phyloP scores from a whole-genome alignment of 192 early-diverging fungal genomes.

The Coemansia sp. region DNA sequence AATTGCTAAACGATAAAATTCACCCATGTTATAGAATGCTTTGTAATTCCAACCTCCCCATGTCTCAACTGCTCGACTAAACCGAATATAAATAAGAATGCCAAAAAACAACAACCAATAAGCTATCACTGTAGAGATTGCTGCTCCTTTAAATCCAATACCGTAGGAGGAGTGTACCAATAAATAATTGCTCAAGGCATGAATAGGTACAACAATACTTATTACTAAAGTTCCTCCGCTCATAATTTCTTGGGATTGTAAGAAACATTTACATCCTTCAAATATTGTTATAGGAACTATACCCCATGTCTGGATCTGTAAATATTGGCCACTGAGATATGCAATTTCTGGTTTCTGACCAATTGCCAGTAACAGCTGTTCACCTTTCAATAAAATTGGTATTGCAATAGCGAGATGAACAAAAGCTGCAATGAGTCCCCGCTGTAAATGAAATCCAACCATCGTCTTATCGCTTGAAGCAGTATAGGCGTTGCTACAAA shows the following conservation, averaged over 20 bases:
- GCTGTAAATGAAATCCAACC: slow-evolving; percentile 66
- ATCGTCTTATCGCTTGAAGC: slow-evolving; percentile 58
- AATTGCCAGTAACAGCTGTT: slow-evolving; percentile 63
- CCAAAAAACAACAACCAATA: slow-evolving; percentile 67
- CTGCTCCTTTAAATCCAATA: slow-evolving; percentile 78
- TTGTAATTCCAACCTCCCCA: slow-evolving; percentile 84
- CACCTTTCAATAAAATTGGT: slow-evolving; percentile 64
- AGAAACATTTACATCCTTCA: slow-evolving; percentile 76
- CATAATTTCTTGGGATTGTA: slow-evolving; percentile 87
- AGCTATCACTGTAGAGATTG: slow-evolving; percentile 67
- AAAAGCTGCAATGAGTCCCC: slow-evolving; percentile 69
- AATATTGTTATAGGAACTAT: slow-evolving; percentile 71
- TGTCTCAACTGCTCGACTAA: slow-evolving; percentile 61
- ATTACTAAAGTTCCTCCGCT: slow-evolving; percentile 72
- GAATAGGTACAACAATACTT: slow-evolving; percentile 66
- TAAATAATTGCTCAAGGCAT: slow-evolving; percentile 26
- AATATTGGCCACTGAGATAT: slow-evolving; percentile 56
- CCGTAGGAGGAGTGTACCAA: slow-evolving; percentile 67
- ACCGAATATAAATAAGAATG: slow-evolving; percentile 61
- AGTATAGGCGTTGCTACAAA: slow-evolving; percentile 65
- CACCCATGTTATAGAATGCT: slow-evolving; percentile 61
- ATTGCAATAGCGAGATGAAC: slow-evolving; percentile 68
- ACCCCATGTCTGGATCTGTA: slow-evolving; percentile 65
- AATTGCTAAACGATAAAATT: slow-evolving; percentile 66
- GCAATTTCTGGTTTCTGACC: slow-evolving; percentile 75